phyloP scores from a whole-genome alignment of 2,329 filamentous ascomycete species.

The Fusarium sp. region DNA sequence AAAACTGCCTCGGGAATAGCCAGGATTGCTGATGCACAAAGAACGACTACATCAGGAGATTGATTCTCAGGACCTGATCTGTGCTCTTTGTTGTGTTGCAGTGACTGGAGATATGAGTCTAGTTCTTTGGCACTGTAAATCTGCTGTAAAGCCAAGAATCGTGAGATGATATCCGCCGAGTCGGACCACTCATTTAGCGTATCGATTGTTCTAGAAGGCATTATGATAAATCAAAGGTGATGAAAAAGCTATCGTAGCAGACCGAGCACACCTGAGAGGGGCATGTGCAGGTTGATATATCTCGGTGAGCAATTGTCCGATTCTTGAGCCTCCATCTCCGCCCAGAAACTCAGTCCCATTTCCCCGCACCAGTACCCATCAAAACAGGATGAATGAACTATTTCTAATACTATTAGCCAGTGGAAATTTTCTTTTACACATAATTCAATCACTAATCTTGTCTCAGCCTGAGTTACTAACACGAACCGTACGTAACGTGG shows the following conservation, averaged over 20 bases:
- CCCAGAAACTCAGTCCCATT: not conserved
- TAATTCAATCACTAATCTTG: not conserved
- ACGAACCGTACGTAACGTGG: slow-evolving; percentile 13
- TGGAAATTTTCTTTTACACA: not conserved
- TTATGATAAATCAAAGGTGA: rapidly evolving
- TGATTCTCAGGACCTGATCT: rapidly evolving
- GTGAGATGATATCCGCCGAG: not conserved
- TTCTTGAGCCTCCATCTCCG: not conserved
- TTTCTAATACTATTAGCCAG: not conserved
- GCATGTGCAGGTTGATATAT: not conserved
- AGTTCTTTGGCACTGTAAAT: slow-evolving; percentile 18
- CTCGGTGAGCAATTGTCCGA: not conserved
- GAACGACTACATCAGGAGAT: not conserved
- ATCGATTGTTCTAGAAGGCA: not conserved
- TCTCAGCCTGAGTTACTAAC: slow-evolving; percentile 10
- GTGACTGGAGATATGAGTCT: not conserved
- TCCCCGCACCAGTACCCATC: not conserved
- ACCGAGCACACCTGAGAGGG: not conserved
- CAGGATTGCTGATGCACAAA: slow-evolving; percentile 14
- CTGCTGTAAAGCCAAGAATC: slow-evolving; percentile 3
- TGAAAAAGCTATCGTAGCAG: rapidly evolving
- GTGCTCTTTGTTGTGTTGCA: rapidly evolving
- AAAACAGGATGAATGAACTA: rapidly evolving
- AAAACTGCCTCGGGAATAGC: slow-evolving; percentile 19
- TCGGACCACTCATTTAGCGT: not conserved